A percentile compares a stretch with the other conserved stretches of the same genome.
Conservation (phyloP, 1,139 yeast genomes). For the Taiozyma sp. region DNA sequence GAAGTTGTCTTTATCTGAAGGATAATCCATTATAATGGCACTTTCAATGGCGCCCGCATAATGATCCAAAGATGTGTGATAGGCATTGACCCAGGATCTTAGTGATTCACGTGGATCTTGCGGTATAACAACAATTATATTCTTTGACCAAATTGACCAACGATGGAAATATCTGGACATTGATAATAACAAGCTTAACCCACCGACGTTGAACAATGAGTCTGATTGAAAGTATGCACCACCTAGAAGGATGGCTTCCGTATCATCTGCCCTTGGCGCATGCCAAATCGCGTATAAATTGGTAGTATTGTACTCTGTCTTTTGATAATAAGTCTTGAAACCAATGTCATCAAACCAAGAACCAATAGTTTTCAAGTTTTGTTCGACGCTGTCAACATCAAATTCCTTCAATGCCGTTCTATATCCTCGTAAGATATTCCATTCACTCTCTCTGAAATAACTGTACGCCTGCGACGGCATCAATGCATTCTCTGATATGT, state of each 20-base stretch:
- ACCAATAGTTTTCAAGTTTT: constrained; percentile 41
- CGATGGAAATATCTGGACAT: constrained; percentile 75
- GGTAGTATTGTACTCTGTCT: constrained; percentile 37
- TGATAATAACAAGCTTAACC: constrained; percentile 67
- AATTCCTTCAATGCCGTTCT: constrained; percentile 41
- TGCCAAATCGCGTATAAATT: constrained; percentile 82
- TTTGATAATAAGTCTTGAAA: constrained; percentile 54
- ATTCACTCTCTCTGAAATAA: constrained; percentile 89
- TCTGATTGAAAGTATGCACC: constrained; percentile 80
- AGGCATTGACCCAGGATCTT: constrained; percentile 91
- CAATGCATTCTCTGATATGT: constrained; percentile 92
- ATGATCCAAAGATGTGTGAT: constrained; percentile 77
- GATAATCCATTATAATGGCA: constrained; percentile 81
- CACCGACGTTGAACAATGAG: constrained; percentile 67
- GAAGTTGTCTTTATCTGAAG: constrained; percentile 61
- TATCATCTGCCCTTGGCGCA: constrained; percentile 94
- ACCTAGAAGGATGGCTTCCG: constrained; percentile 89
- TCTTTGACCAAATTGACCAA: constrained; percentile 95
- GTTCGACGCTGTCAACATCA: constrained; percentile 25
- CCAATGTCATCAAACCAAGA: constrained; percentile 73
- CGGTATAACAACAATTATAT: constrained; percentile 82
- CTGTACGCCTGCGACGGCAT: constrained; percentile 96
- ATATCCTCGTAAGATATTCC: constrained; percentile 89
- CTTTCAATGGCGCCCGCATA: constrained; percentile 97
- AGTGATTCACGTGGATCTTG: constrained; percentile 66